Percentiles rank a stretch among this genome's conserved stretches.
Conservation (phyloP, 495 filamentous ascomycete species). For the Xanthoparmelia taractica region DNA sequence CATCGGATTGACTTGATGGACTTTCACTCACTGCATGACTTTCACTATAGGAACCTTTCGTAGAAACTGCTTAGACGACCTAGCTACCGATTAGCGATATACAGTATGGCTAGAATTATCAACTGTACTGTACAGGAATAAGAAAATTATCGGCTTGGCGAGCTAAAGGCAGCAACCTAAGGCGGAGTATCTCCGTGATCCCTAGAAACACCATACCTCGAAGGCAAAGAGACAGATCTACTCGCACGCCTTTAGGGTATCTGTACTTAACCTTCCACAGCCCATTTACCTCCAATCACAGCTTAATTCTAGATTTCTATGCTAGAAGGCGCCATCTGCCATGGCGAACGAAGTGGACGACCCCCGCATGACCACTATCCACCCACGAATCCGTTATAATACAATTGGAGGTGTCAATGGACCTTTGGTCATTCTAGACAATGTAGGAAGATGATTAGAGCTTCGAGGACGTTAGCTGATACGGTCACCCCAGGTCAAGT, state of each 20-base stretch:
- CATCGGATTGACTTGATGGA: neutral
- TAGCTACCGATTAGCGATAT: neutral
- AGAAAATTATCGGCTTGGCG: neutral
- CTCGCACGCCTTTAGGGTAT: too few relatives aligned
- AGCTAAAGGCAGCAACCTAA: neutral
- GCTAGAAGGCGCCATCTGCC: conserved; percentile 16
- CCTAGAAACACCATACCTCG: neutral
- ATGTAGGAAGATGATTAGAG: conserved; percentile 45
- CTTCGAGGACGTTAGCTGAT: conserved; percentile 4
- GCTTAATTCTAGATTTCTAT: neutral
- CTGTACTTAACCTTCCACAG: neutral
- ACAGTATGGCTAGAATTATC: neutral
- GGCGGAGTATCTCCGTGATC: neutral
- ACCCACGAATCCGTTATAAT: conserved; percentile 90
- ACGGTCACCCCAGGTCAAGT: conserved; percentile 66
- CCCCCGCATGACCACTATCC: conserved; percentile 72
- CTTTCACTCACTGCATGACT: neutral
- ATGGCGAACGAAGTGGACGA: conserved; percentile 59
- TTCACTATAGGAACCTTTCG: neutral
- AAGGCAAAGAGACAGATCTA: conserved; percentile 4
- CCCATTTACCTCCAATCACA: neutral
- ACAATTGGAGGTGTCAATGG: conserved; percentile 98
- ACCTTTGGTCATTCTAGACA: conserved; percentile 91
- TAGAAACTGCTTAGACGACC: neutral
- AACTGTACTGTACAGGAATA: neutral